Evolutionary conservation across 2,329 filamentous ascomycete species (phyloP).

Genomic region (Pyricularia pennisetigena): DNA sequence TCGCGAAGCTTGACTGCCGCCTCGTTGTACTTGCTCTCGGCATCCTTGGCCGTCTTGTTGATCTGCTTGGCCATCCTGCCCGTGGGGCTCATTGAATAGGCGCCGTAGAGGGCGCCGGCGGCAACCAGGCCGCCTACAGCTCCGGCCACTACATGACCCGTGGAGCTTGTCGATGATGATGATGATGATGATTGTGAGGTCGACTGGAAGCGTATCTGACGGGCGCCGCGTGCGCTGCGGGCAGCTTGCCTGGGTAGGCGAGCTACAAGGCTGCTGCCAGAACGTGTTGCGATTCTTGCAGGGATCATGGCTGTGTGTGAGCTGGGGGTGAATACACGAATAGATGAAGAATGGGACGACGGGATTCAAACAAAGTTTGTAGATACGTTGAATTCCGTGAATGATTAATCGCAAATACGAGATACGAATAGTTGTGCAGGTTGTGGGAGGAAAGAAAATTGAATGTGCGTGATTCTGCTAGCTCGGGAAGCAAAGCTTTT

Average conservation of each 20-base stretch:
- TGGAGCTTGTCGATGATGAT: slow-evolving; percentile 6
- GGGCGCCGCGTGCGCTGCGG: background rate
- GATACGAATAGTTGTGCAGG: background rate
- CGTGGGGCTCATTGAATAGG: slow-evolving; percentile 33
- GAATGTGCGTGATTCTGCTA: background rate
- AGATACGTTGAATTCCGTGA: background rate
- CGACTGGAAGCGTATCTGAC: slow-evolving; percentile 1
- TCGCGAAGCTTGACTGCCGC: slow-evolving; percentile 50
- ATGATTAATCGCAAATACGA: background rate
- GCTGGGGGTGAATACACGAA: background rate
- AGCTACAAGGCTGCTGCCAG: background rate
- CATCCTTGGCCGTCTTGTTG: slow-evolving; percentile 40
- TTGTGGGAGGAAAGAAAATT: background rate
- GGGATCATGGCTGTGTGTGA: background rate
- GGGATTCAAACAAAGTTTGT: background rate
- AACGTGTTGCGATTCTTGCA: background rate
- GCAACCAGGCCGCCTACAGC: slow-evolving; percentile 33
- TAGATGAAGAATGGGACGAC: background rate
- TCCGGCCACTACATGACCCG: slow-evolving; percentile 28
- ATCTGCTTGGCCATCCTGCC: slow-evolving; percentile 29
- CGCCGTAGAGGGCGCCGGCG: slow-evolving; percentile 29
- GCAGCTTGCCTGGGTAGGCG: background rate
- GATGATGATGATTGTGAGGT: background rate
- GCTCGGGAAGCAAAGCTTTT: background rate
- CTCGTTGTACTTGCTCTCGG: slow-evolving; percentile 47